Base-by-base conservation (phyloP, 192 early-diverging fungal species). In the Obelidium mucronatum region DNA sequence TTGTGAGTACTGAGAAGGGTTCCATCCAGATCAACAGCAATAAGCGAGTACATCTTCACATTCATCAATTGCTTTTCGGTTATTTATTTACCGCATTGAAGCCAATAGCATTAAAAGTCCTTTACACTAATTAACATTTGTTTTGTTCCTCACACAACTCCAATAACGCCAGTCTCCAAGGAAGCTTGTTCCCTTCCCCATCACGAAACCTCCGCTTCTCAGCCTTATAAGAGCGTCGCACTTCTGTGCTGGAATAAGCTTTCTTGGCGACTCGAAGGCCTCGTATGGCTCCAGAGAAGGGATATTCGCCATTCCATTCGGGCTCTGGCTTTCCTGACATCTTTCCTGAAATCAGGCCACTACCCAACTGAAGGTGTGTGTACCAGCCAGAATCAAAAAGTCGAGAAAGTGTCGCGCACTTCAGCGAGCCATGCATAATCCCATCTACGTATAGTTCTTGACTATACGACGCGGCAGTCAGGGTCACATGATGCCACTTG, bases 371-470 rank as follows among this genome's bases (percentile, higher is more conserved):
- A 6, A 48, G 19, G 19, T 48, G 11, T 15, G 44, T 48, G 19
- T 48, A 19, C 8, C 44, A 48, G 19, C 44, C 19, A 15, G 44
- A 48, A 6, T 15, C 44, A 48, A 15, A 48, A 19, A 6, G 19
- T 6, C 44, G 44, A 48, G 8, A 15, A 15, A 48, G 19, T 15
- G 44, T 48, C 11, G 8, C 44, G 19, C 17, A 48, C 19, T 48
- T 48, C 19, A 48, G 19, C 44, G 19, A 6, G 8, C 44, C 44
- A 19, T 48, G 44, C 19, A 19, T 15, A 48, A 48, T 19, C 15
- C 40, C 67, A 52, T 69, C 67, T 6, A 69, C 39, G 48, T 52
- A 69, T 6, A 69, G 67, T 52, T n/a, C 37, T 48, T 69, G 67
- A 28, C 19, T 19, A 8, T 28, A 8, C 5, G 3, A 13, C 3